Evolutionary conservation across 2,329 filamentous ascomycete species (phyloP), one percentile per base, ranked within the genome.

Genomic region (Chaetomium olivaceum): DNA sequence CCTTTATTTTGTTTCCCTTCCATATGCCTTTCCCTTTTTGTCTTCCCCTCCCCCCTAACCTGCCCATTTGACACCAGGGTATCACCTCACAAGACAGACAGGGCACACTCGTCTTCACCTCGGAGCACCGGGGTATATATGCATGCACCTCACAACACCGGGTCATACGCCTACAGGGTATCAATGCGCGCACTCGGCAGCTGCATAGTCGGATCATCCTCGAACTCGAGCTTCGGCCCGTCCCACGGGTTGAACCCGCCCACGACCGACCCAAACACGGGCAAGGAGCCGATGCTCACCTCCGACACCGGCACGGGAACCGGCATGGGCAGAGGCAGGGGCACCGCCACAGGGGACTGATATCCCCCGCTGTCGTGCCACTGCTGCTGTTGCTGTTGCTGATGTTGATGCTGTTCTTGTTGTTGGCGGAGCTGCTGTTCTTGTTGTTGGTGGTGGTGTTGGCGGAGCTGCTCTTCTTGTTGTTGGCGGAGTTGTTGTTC

Each of bases 151-250:
- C n/a, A n/a, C n/a, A n/a, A n/a, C n/a, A n/a, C n/a, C n/a, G n/a
- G n/a, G n/a, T n/a, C n/a, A n/a, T n/a, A n/a, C n/a, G n/a, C n/a
- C n/a, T n/a, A 6, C 27, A 29, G 27, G 66, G 77, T 82, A 69
- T 86, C 84, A 68, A 88, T 82, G 59, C 86, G 79, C 51, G 80
- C 83, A 72, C 84, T 87, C 12, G 86, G 86, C 75, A 88, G 80
- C 74, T 86, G 85, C 77, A 87, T 81, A 11, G 81, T 79, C 23
- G 82, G 80, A 67, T 87, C 85, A 50, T 87, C 85, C 52, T 85
- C 84, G 64, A 81, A 86, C 69, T 87, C 85, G 27, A 85, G 76
- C 77, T 88, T 88, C 51, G 80, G 79, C 21, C 4, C 23, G 16
- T 72, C 76, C 80, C 85, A 88, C 1, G 83, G 76, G 68, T 85